These are phyloP conservation scores for Aspergillus leporis DNA, from an alignment of 495 filamentous ascomycete genomes.

Conservation along the genomic window DNA sequence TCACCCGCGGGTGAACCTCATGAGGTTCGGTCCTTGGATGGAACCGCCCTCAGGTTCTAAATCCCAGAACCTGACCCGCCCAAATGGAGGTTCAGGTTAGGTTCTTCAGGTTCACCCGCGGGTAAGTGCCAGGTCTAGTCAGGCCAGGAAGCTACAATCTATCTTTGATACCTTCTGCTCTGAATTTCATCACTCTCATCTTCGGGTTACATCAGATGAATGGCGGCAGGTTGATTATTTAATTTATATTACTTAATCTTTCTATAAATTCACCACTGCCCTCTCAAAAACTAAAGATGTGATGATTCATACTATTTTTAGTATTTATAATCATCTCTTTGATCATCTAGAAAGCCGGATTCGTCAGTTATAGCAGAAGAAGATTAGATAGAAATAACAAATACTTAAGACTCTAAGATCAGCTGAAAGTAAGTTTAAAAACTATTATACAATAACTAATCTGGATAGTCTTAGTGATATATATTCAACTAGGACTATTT, in stretches of 20 bases:
- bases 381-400: slow-evolving; percentile 12
- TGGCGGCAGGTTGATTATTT: slow-evolving; percentile 15
- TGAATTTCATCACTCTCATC: neutral
- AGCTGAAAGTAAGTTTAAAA: slow-evolving; percentile 12
- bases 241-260: slow-evolving; percentile 10
- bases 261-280: slow-evolving; percentile 13
- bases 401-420: slow-evolving; percentile 14
- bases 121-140: no score
- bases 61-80: no score
- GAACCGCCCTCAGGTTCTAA: no score
- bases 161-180: slow-evolving; percentile 8
- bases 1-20: no score
- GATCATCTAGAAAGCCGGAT: slow-evolving; percentile 5
- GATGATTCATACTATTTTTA: slow-evolving; percentile 14
- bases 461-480: slow-evolving; percentile 10
- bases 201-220: neutral
- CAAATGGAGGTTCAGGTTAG: no score
- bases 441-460: slow-evolving; percentile 16
- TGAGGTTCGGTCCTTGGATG: no score
- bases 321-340: slow-evolving; percentile 14
- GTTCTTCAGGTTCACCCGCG: no score
- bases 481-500: slow-evolving; percentile 16
- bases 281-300: slow-evolving; percentile 15
- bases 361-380: slow-evolving; percentile 11
- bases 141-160: slow-evolving; percentile 1